Percentiles rank a stretch among this genome's conserved stretches.
Evolutionary conservation across 208 protist genomes (phyloP).

Genomic region (Wallacemonas sp.): DNA sequence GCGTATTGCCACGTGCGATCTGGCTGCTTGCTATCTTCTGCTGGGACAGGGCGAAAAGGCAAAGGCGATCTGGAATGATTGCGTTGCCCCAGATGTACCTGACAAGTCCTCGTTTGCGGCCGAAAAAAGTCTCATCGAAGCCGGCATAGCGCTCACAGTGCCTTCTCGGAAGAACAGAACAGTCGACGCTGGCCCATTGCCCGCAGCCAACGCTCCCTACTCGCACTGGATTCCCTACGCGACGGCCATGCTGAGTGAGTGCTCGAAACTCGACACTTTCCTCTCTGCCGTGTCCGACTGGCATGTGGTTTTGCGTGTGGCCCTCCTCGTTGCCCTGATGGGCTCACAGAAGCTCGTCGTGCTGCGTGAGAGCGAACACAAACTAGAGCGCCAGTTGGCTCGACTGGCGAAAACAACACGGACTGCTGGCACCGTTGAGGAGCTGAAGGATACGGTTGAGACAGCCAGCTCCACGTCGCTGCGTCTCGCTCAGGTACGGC

Average conservation of each 20-base stretch:
- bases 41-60: background rate
- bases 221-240: background rate
- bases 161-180: too few relatives aligned
- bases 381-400: background rate
- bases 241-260: background rate
- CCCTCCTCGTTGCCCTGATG: background rate
- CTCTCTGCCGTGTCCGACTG: background rate
- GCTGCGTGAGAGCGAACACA: background rate
- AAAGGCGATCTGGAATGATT: background rate
- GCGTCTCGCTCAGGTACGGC: background rate
- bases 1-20: constrained; percentile 7
- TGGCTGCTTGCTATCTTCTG: background rate
- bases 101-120: too few relatives aligned
- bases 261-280: background rate
- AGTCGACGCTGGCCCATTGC: too few relatives aligned
- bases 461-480: background rate
- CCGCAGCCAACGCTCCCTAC: too few relatives aligned
- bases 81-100: too few relatives aligned
- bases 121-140: background rate
- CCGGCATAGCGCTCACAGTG: background rate
- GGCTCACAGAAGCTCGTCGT: background rate
- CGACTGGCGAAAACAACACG: background rate
- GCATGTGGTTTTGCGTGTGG: background rate
- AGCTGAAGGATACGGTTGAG: background rate
- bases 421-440: background rate